These are phyloP conservation scores for Neurospora terricola DNA, from an alignment of 495 filamentous ascomycete species.

Conservation along the genomic window DNA sequence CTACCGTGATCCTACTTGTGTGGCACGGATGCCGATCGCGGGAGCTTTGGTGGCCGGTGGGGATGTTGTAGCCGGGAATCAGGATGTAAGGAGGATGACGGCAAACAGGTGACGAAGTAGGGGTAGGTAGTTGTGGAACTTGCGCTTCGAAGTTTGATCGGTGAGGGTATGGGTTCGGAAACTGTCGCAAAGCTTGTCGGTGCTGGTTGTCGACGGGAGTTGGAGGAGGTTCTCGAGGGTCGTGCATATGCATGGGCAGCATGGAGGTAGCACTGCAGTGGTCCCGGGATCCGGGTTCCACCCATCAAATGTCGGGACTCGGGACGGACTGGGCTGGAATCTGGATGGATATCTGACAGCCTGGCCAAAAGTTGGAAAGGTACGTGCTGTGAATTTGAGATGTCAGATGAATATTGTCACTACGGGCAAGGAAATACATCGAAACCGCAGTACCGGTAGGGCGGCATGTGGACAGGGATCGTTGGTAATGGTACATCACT, in stretches of 20 bases:
- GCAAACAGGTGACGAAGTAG: slow-evolving; percentile 92
- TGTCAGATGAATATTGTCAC: background rate
- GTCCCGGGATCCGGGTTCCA: background rate
- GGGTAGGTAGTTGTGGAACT: background rate
- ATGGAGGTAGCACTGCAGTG: background rate
- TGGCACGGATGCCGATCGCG: slow-evolving; percentile 68
- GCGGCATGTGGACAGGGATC: background rate
- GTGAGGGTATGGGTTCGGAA: background rate
- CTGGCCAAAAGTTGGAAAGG: background rate
- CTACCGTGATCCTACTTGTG: slow-evolving; percentile 45
- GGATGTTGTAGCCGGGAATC: slow-evolving; percentile 55
- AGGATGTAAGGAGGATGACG: slow-evolving; percentile 83
- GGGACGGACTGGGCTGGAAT: background rate
- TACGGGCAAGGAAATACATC: background rate
- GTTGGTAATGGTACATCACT: background rate
- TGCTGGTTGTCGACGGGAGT: background rate
- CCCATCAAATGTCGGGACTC: background rate
- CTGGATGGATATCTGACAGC: background rate
- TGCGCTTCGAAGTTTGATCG: background rate
- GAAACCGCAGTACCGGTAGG: background rate
- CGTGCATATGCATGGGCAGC: background rate
- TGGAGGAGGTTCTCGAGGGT: background rate
- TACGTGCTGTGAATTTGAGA: background rate
- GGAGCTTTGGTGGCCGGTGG: slow-evolving; percentile 77
- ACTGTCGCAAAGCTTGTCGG: background rate